Base-by-base conservation (phyloP, 257 asterid genomes). In the Dorcoceras hygrometricum region DNA sequence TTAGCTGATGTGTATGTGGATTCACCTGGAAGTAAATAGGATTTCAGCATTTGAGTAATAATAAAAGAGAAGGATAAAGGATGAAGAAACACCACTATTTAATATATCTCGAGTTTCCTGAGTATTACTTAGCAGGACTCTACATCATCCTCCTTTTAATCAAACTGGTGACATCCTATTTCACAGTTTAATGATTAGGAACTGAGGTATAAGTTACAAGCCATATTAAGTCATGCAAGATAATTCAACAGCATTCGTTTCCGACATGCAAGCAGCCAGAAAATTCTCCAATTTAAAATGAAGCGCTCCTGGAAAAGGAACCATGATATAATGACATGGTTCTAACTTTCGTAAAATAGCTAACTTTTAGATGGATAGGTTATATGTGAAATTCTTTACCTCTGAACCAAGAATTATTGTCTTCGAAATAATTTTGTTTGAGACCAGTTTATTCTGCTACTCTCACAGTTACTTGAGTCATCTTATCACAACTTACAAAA, bases 1-100 rank as follows among this genome's bases (percentile, higher is more conserved):
- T 92, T 75, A 92, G 82, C 76, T 92, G 98, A 77, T 92, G 98
- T 6, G 98, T 92, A 68, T 89, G 96, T 59, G 97, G 98, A 80
- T 92, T 89, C 82, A 92, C 98, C 98, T 92, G 89, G 78, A 79
- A 72, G 68, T 56, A 74, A 62, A 72, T 51, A 65, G 22, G 60
- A 71, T 8, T 32, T 78, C 72, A 77, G 82, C 65, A 64, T 69
- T 73, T 57, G 63, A 55, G n/a, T 51, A 62, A 75, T 36, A 53
- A 50, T 59, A 59, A 66, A 24, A 70, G 69, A 56, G 48, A 7
- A 27, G 36, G 51, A 19, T 10, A 57, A 53, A 29, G 58, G 25
- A 62, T 31, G 62, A 66, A 66, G 46, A 58, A 69, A 69, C 22
- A 62, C 31, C 58, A 59, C 58, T 55, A 31, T 31, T 62, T 60